Evolutionary conservation across 441 rosid species (phyloP).

Genomic region (Capsella rubella): DNA sequence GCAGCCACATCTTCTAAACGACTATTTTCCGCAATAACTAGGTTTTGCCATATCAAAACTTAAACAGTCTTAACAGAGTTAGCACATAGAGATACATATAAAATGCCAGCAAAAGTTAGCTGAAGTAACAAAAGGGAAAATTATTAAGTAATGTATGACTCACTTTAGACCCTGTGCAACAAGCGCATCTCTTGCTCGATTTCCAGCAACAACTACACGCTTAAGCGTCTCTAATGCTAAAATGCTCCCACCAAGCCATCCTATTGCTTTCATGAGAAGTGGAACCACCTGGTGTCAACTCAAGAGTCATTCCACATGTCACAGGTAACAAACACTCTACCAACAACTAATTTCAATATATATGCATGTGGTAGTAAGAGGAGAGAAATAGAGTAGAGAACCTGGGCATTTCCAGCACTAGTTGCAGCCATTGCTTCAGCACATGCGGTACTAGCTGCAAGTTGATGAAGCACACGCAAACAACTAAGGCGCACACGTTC

Average conservation of each 20-base stretch:
- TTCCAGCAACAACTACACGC: slow-evolving; percentile 99
- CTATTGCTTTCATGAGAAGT: slow-evolving; percentile 99
- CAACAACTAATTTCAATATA: neutral
- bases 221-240: slow-evolving; percentile 97
- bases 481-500: slow-evolving; percentile 99
- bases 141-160: slow-evolving; percentile 42
- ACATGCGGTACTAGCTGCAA: slow-evolving; percentile 96
- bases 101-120: neutral
- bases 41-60: neutral
- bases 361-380: neutral
- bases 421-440: slow-evolving; percentile 99
- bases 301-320: slow-evolving; percentile 30
- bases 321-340: neutral
- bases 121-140: neutral
- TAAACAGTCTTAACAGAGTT: neutral
- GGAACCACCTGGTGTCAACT: slow-evolving; percentile 86
- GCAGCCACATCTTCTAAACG: neutral
- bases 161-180: slow-evolving; percentile 99
- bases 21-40: slow-evolving; percentile 11
- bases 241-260: slow-evolving; percentile 99
- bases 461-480: slow-evolving; percentile 98
- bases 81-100: neutral
- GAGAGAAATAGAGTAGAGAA: slow-evolving; percentile 31
- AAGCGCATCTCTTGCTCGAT: slow-evolving; percentile 98
- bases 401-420: slow-evolving; percentile 97